Base-by-base conservation (phyloP, 2,329 filamentous ascomycete genomes). In the Curvularia hawaiiensis region DNA sequence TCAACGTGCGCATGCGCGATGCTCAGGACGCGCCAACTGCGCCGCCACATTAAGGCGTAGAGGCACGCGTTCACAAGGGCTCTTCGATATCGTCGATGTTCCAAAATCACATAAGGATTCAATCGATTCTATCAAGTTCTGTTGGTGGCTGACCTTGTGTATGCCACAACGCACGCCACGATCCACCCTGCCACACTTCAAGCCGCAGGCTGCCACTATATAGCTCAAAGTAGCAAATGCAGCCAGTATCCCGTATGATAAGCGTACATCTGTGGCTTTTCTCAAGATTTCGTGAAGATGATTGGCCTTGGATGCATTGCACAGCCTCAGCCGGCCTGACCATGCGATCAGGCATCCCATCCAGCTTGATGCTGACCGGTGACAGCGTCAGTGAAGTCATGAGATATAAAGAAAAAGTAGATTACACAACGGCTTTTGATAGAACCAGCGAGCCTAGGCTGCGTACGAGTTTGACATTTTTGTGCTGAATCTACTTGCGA, bases 201-300 rank as follows among this genome's bases (percentile, higher is more conserved):
- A 22, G 30, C 52, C 30, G 16, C 40, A 55, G 9, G 7, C 1
- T 4, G 33, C 14, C 3, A 20, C 14, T 45, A 30, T 30, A 45
- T 16, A 10, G 7, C 48, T 3, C 7, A 24, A 45, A 38, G 2
- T 6, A 31, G 52, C 1, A 35, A 56, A 58, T 31, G 41, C 53
- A 50, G 51, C 20, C 12, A 49, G 49, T 22, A n/a, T n/a, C 7
- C 10, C 14, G 38, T 45, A 31, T 54, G 11, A 31, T 31, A 31
- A 12, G 11, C 11, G 30, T 9, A 31, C 24, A 38, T 38, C 35
- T 50, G 57, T 62, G 50, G 56, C 50, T 62, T 44, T 20, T 14
- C 16, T 10, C 7, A 55, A n/a, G 26, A 47, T 20, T n/a, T 8
- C 24, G 26, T 16, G 10, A 4, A 12, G 39, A 20, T 57, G 33